Base-by-base conservation (phyloP, 371 early-diverging fungal genomes). In the Cladochytrium tenue region DNA sequence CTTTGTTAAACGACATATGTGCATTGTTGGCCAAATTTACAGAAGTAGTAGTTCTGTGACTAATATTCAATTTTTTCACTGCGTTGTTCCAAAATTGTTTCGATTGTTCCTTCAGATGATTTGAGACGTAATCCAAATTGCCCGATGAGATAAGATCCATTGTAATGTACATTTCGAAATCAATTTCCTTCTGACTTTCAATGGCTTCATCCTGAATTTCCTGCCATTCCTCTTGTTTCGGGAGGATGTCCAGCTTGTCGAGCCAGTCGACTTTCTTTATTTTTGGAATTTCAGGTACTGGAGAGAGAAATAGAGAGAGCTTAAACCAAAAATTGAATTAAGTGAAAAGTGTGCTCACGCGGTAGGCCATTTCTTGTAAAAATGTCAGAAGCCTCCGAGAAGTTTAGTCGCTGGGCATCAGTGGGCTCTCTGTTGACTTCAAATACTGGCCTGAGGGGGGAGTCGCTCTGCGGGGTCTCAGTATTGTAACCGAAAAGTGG, bases 121-220 rank as follows among this genome's bases (percentile, higher is more conserved):
- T 51, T 0, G 53, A 33, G 7, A 77, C 76, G 13, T 43, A 58
- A 7, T 83, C 81, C 30, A 72, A 33, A 52, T 82, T 79, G 27
- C 69, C 64, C n/a, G 71, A 64, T 1, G 71, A 28, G 17, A 82
- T 56, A 13, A 82, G 23, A 55, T 81, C 81, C 56, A 80, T 70
- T 50, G 79, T 81, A 35, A 68, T 69, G 23, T 75, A 63, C 15
- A 82, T 57, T 63, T 84, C 81, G 57, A 81, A 81, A 56, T 84
- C 85, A 3, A 71, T 57, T 27, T 81, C 79, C 58, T 68, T 65
- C 0, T 64, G 61, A 70, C 70, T 61, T 50, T 55, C 3, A 23
- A 79, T 35, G n/a, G 52, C 27, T 32, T 73, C 75, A 0, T 25
- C 25, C 51, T 81, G 76, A 15, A 53, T 26, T 32, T 76, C 78